These are phyloP conservation scores for Pichia sp. DNA, from an alignment of 1,139 yeast species.

Conservation along the genomic window DNA sequence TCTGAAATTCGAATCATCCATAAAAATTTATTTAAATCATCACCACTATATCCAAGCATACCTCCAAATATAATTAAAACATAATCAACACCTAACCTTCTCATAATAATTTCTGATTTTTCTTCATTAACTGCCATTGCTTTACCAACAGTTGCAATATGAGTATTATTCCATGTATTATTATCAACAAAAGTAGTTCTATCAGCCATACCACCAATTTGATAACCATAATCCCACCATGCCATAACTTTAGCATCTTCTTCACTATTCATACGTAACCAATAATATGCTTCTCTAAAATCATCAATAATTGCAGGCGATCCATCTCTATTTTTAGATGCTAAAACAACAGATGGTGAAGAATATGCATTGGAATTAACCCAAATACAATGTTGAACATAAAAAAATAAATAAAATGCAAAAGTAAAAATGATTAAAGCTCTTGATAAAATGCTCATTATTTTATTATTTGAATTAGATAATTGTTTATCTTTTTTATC, in stretches of 20 bases:
- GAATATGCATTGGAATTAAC: constrained; percentile 94
- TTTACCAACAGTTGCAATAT: constrained; percentile 98
- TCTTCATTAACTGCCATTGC: constrained; percentile 93
- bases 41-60: constrained; percentile 88
- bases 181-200: constrained; percentile 97
- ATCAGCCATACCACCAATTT: constrained; percentile 99
- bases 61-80: constrained; percentile 94
- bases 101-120: constrained; percentile 78
- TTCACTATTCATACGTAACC: constrained; percentile 97
- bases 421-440: constrained; percentile 64
- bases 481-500: constrained; percentile 1
- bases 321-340: constrained; percentile 82
- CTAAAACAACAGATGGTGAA: constrained; percentile 94
- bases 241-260: constrained; percentile 96
- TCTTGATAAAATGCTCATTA: constrained; percentile 46
- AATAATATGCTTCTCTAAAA: constrained; percentile 97
- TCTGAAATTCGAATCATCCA: constrained; percentile 99
- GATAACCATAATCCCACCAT: constrained; percentile 99
- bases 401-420: constrained; percentile 66
- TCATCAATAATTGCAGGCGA: constrained; percentile 84
- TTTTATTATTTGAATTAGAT: constrained; percentile 15
- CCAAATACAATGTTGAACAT: constrained; percentile 96
- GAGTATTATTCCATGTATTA: constrained; percentile 99
- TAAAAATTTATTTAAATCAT: constrained; percentile 90
- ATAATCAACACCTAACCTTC: constrained; percentile 92